Evolutionary conservation across 2,329 filamentous ascomycete genomes (phyloP).

Genomic region (Diaporthe sp.): DNA sequence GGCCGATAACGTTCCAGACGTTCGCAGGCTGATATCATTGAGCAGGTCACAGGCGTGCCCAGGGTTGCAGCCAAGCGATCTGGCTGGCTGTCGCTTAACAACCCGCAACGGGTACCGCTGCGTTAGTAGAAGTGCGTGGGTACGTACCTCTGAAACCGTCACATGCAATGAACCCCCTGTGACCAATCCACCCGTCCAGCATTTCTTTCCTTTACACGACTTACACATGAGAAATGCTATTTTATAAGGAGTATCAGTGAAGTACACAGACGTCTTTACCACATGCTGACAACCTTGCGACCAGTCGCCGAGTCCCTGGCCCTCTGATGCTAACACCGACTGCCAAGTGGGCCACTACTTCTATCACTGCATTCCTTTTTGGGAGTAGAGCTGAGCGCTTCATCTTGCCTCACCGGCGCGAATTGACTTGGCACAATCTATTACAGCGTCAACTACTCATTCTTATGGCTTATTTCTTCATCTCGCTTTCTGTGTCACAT

Average conservation of each 20-base stretch:
- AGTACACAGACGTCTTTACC: not conserved
- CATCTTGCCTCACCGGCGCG: not conserved
- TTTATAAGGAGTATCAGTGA: not conserved
- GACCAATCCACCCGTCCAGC: not conserved
- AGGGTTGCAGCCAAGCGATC: slow-evolving; percentile 25
- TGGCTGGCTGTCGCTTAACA: not conserved
- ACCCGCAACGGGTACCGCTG: not conserved
- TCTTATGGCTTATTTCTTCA: not conserved
- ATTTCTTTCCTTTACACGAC: not conserved
- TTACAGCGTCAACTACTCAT: not conserved
- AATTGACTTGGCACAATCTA: too few species aligned
- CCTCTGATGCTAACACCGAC: not conserved
- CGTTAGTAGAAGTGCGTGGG: too few species aligned
- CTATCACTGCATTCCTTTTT: not conserved
- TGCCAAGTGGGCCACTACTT: too few species aligned
- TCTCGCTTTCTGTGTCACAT: not conserved
- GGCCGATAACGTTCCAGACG: slow-evolving; percentile 27
- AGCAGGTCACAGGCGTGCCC: slow-evolving; percentile 25
- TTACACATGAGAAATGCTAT: not conserved
- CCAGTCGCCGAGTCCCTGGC: not conserved
- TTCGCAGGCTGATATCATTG: slow-evolving; percentile 24
- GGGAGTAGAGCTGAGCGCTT: not conserved
- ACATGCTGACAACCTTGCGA: too few species aligned
- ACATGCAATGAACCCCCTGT: slow-evolving; percentile 3
- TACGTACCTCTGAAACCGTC: slow-evolving; percentile 23